These are phyloP conservation scores for Afroboletus lepidellus DNA, from an alignment of 1,284 basidiomycete genomes.

Conservation along the genomic window DNA sequence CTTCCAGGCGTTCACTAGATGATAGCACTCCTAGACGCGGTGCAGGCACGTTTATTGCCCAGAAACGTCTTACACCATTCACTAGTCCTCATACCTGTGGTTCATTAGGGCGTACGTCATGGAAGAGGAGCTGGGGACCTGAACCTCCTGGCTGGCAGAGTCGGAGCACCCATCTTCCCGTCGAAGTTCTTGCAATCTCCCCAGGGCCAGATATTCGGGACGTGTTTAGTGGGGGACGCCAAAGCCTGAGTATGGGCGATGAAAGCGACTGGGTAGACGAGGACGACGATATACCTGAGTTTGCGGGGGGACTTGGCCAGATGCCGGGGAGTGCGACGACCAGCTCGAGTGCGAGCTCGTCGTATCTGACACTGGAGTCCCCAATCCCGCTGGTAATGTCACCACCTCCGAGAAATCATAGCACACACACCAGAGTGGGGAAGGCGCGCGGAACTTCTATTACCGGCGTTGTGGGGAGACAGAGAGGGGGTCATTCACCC, in stretches of 20 bases:
- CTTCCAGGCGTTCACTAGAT: constrained; percentile 43
- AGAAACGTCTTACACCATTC: constrained; percentile 70
- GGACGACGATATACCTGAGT: constrained; percentile 73
- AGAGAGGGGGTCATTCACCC: constrained; percentile 56
- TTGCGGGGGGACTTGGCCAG: constrained; percentile 77
- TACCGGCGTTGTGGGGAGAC: constrained; percentile 23
- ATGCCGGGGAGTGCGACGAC: constrained; percentile 43
- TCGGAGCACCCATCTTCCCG: constrained; percentile 62
- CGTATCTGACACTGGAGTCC: constrained; percentile 28
- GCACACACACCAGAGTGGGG: constrained; percentile 23
- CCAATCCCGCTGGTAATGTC: constrained; percentile 38
- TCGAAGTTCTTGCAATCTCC: constrained; percentile 69
- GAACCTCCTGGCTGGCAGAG: constrained; percentile 83
- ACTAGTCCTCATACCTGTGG: constrained; percentile 45
- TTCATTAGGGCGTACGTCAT: constrained; percentile 67
- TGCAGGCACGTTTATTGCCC: constrained; percentile 63
- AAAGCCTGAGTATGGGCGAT: constrained; percentile 60
- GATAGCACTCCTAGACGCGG: constrained; percentile 49
- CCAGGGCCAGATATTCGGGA: constrained; percentile 67
- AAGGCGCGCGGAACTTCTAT: constrained; percentile 25
- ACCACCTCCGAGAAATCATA: constrained; percentile 41
- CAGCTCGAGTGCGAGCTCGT: constrained; percentile 25
- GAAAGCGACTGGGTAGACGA: constrained; percentile 85
- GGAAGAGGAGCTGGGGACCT: constrained; percentile 84
- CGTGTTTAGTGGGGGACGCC: constrained; percentile 65